Base-by-base conservation (phyloP, 75 land plant genomes). In the Pinus taeda region DNA sequence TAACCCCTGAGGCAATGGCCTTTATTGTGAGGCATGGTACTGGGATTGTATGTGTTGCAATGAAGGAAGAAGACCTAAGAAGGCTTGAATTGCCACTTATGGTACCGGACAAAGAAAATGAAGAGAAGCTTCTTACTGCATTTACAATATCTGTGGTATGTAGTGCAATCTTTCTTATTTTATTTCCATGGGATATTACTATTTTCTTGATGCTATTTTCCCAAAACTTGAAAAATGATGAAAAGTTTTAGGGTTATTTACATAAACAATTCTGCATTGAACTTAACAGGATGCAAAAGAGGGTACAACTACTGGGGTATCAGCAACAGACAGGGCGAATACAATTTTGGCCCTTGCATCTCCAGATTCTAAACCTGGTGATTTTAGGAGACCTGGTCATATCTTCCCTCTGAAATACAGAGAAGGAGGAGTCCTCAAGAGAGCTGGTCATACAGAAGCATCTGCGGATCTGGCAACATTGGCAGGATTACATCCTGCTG, bases 401-500 rank as follows among this genome's bases (percentile, higher is more conserved):
- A 91, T 97, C 62, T 97, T 95, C 64, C 99, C 99, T 12, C 74
- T 97, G 79, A 91, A 88, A 75, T 95, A 95, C 79, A 91, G 98
- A 64, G 99, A 97, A 69, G 99, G 99, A 57, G 99, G 99, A 73
- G 98, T 95, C 72, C 73, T 97, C n/a, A 95, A 95, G 86, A 89
- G 99, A 81, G 95, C 95, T 78, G 99, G 99, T 17, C 99, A 97
- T 76, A 97, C 99, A 18, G 99, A 97, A 88, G 99, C 99, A 11
- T 86, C 98, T 74, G 88, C 91, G 49, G 99, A 97, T 90, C 91
- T 97, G 66, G 86, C 96, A 30, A 56, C 86, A 73, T 78, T 97
- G 70, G 98, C 99, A 77, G 99, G 98, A 13, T 77, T 95, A 26
- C 81, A 84, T 24, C 93, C 98, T 76, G 93, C 79, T 75, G 96